Conservation (phyloP, 2,329 filamentous ascomycete genomes). For the Talaromyces sp. region DNA sequence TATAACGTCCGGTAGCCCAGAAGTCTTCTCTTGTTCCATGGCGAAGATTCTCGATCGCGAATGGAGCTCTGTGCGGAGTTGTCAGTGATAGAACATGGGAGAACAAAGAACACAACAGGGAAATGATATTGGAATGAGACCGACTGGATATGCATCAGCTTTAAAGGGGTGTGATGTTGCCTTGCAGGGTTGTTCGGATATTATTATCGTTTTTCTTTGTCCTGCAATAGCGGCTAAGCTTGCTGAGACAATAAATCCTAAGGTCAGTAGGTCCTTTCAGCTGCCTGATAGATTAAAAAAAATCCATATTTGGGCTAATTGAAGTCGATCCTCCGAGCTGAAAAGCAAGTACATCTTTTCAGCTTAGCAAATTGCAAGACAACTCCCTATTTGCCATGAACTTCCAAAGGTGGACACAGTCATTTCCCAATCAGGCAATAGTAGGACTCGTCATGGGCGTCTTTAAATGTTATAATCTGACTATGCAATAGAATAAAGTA, state of each 20-base stretch:
- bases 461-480: neutral
- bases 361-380: too few relatives aligned
- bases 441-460: neutral
- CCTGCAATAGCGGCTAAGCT: too few relatives aligned
- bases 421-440: neutral
- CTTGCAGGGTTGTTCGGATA: neutral
- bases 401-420: neutral
- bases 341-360: too few relatives aligned
- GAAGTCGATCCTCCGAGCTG: too few relatives aligned
- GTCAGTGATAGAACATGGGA: neutral
- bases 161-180: neutral
- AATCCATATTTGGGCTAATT: too few relatives aligned
- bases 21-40: neutral
- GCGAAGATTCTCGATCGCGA: neutral
- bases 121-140: neutral
- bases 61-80: neutral
- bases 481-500: neutral
- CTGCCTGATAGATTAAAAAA: too few relatives aligned
- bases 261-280: too few relatives aligned
- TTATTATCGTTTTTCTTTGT: neutral
- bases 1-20: neutral
- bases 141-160: neutral
- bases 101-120: neutral
- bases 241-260: too few relatives aligned
- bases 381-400: neutral